These are phyloP conservation scores for Claviceps sp. DNA, from an alignment of 2,329 filamentous ascomycete species.

Conservation along the genomic window DNA sequence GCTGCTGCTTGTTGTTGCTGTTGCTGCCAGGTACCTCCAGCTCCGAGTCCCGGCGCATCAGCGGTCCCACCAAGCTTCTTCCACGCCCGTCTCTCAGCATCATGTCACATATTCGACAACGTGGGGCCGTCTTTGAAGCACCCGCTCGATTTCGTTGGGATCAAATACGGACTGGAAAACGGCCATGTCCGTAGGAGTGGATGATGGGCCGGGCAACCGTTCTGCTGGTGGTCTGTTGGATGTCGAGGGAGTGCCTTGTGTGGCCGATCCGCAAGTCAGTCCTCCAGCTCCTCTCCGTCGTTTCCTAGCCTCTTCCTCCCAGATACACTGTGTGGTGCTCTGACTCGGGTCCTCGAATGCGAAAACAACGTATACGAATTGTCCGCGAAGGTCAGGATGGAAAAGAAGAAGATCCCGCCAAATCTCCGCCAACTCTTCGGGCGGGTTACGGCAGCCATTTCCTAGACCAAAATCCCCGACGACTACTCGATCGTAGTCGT, in stretches of 20 bases:
- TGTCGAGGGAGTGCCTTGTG: conserved; percentile 13
- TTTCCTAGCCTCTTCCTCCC: conserved; percentile 43
- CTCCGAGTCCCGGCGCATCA: too few relatives aligned
- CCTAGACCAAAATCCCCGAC: conserved; percentile 54
- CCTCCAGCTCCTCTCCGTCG: conserved; percentile 19
- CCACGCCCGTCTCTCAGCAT: conserved; percentile 11
- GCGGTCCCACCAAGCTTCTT: not conserved
- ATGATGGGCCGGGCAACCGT: not conserved
- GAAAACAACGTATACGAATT: conserved; percentile 49
- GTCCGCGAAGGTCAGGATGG: conserved; percentile 47
- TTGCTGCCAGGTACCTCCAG: too few relatives aligned
- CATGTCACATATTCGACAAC: conserved; percentile 42
- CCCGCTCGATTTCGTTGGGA: conserved; percentile 32
- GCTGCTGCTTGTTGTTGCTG: too few relatives aligned
- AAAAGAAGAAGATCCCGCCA: conserved; percentile 53
- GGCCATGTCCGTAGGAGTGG: conserved; percentile 30
- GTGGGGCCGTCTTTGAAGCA: conserved; percentile 38
- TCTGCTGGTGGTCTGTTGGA: conserved; percentile 11
- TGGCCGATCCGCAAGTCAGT: conserved; percentile 20
- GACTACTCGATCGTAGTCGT: conserved; percentile 42
- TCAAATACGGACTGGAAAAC: conserved; percentile 43
- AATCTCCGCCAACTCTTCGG: conserved; percentile 49
- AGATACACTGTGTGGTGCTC: conserved; percentile 38
- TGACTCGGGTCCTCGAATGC: conserved; percentile 46
- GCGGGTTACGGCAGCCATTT: conserved; percentile 50